These are phyloP conservation scores for Penstemon eatonii DNA, from an alignment of 257 asterid species.

Conservation along the genomic window DNA sequence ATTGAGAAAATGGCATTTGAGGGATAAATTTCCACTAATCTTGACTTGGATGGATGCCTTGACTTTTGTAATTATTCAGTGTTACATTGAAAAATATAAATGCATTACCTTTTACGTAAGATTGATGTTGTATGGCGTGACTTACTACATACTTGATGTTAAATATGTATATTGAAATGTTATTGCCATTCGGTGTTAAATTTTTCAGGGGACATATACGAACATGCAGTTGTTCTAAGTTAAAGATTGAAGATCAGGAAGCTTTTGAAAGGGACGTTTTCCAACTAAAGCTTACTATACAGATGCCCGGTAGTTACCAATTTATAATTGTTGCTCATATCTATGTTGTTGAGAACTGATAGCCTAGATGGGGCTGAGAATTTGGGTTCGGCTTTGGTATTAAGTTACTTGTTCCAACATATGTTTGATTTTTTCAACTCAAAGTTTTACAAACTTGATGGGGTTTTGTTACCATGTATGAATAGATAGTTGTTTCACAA, in stretches of 20 bases:
- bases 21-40: not conserved
- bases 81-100: not conserved
- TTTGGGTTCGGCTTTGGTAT: not conserved
- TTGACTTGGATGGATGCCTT: conserved; percentile 2
- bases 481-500: not conserved
- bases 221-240: conserved; percentile 85
- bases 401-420: not conserved
- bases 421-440: not conserved
- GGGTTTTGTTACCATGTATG: not conserved
- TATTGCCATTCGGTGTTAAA: too few relatives aligned
- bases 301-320: conserved; percentile 69
- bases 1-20: not conserved
- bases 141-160: conserved; percentile 1
- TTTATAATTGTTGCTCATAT: not conserved
- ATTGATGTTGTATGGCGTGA: conserved; percentile 11
- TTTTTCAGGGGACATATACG: conserved; percentile 79
- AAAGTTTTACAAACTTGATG: not conserved
- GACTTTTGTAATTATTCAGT: not conserved
- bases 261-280: conserved; percentile 94
- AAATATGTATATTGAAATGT: too few relatives aligned
- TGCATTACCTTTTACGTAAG: not conserved
- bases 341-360: not conserved
- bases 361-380: not conserved
- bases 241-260: conserved; percentile 86
- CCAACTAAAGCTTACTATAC: conserved; percentile 91